Evolutionary conservation across 2,329 filamentous ascomycete genomes (phyloP).

Genomic region (Penicillium hesseltinei): DNA sequence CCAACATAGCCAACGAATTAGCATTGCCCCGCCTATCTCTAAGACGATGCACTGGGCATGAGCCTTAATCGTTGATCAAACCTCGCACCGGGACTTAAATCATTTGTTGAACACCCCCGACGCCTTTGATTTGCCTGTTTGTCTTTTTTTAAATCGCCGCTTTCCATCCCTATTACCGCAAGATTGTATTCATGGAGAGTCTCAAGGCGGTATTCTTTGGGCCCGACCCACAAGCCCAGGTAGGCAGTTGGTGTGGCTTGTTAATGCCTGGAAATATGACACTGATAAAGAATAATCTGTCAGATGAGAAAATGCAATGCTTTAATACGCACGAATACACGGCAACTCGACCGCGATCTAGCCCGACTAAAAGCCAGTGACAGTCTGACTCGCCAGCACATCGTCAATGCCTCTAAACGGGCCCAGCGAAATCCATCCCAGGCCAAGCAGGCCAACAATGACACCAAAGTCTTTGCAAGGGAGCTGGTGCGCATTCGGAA

Average conservation of each 20-base stretch:
- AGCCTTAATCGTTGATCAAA: conserved; percentile 7
- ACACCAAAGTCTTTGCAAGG: conserved; percentile 82
- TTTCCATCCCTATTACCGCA: not conserved
- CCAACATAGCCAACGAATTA: not conserved
- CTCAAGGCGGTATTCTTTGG: conserved; percentile 84
- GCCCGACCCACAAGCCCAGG: conserved; percentile 90
- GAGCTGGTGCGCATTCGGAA: conserved; percentile 83
- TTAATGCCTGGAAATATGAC: not conserved
- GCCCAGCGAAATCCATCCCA: conserved; percentile 77
- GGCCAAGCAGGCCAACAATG: conserved; percentile 72
- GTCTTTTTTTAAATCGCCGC: not conserved
- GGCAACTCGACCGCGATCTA: conserved; percentile 94
- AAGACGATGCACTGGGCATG: conserved; percentile 7
- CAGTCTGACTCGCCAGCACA: conserved; percentile 78
- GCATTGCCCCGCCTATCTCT: conserved; percentile 8
- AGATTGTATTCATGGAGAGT: conserved; percentile 68
- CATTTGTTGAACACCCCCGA: not conserved
- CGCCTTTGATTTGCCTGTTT: not conserved
- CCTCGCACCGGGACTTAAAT: not conserved
- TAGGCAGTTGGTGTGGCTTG: conserved; percentile 44
- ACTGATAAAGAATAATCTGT: conserved; percentile 11
- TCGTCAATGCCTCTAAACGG: conserved; percentile 77
- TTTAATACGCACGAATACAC: conserved; percentile 83
- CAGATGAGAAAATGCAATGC: conserved; percentile 95
- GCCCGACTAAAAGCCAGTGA: conserved; percentile 73